phyloP scores from a whole-genome alignment of 1,284 basidiomycete species.

The Nidula niveotomentosa region DNA sequence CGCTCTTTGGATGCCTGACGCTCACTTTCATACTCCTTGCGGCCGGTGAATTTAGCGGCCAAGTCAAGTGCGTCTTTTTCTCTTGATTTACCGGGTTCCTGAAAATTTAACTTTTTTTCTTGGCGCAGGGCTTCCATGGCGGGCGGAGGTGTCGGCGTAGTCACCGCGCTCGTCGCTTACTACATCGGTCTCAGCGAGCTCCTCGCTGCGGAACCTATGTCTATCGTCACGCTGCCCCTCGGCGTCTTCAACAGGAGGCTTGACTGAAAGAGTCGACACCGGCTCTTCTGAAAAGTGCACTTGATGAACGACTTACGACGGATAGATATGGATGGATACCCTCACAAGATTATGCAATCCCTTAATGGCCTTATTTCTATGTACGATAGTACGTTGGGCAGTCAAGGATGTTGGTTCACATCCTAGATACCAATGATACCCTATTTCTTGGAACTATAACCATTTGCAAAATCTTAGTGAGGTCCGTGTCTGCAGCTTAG shows the following conservation, averaged over 20 bases:
- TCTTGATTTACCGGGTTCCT: background rate
- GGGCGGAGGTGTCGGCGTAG: constrained; percentile 74
- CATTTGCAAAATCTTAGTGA: too few relatives aligned
- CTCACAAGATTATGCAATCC: background rate
- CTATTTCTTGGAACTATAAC: too few relatives aligned
- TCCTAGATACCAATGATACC: too few relatives aligned
- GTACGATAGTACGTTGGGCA: too few relatives aligned
- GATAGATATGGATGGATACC: background rate
- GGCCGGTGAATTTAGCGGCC: constrained; percentile 33
- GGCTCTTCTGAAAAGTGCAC: too few relatives aligned
- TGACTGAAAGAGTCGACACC: constrained; percentile 8
- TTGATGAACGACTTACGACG: background rate
- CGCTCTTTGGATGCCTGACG: constrained; percentile 65
- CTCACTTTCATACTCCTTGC: constrained; percentile 56
- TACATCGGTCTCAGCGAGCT: constrained; percentile 67
- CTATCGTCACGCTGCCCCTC: constrained; percentile 28
- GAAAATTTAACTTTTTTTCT: constrained; percentile 11
- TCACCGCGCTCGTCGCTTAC: constrained; percentile 69
- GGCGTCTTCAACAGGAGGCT: constrained; percentile 28
- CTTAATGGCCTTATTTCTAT: too few relatives aligned
- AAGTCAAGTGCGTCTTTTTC: constrained; percentile 19
- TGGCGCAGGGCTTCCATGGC: constrained; percentile 43
- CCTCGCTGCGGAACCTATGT: constrained; percentile 34
- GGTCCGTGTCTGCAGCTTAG: too few relatives aligned
- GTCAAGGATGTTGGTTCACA: too few relatives aligned